Base-by-base conservation (phyloP, 345 rosid genomes). In the Ricinus communis region DNA sequence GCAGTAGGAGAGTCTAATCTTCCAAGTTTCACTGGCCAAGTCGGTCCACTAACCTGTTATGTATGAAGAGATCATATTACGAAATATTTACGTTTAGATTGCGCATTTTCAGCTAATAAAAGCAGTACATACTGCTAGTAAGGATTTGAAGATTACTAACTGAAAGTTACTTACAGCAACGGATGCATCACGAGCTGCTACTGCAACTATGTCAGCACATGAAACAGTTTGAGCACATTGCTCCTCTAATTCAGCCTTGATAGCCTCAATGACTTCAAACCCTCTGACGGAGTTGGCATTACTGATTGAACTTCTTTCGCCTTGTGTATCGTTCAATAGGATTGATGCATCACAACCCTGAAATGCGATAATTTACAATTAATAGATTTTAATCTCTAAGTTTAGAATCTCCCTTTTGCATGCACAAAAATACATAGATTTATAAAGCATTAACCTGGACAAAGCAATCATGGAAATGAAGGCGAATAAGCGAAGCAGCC, bases 281-380 rank as follows among this genome's bases (percentile, higher is more conserved):
- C 84, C 84, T 72, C 84, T 67, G 1, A 77, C 12, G 5, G 81
- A 81, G 25, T 70, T 68, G 1, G 2, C 24, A 11, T 81, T 81
- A 0, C 70, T 69, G 1, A 5, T 7, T 2, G 81, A 75, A 5
- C 11, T 71, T 43, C 77, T 74, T 49, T 81, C 84, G 4, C 81
- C 79, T 1, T 75, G 14, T 0, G 73, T 76, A 54, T 79, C 76
- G 3, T 81, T 76, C 36, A 81, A 18, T 1, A 77, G 25, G 3
- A 77, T 40, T 8, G 81, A 81, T 1, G 57, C 84, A 50, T 81
- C 84, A 36, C 84, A 81, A 30, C 81, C 81, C 84, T 81, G 51
- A 41, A 41, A 30, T 10, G 5, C 19, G n/a, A 21, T 0, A n/a
- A n/a, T n/a, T n/a, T n/a, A n/a, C n/a, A n/a, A n/a, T n/a, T n/a